Evolutionary conservation across 176 grass and related monocot species (phyloP).

Genomic region (Secale cereale): DNA sequence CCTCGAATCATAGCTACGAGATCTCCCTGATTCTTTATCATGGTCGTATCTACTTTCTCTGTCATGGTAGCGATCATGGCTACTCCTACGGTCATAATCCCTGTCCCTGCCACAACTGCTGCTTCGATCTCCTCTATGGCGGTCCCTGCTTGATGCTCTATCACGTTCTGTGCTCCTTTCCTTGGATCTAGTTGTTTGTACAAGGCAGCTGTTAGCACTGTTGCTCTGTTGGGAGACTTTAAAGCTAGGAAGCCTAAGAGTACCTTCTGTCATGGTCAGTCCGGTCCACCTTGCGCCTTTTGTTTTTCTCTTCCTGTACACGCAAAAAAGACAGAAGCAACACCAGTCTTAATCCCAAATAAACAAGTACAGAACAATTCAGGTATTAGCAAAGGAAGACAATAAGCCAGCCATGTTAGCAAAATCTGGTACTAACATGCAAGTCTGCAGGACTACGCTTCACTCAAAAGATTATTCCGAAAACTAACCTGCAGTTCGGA

Average conservation of each 20-base stretch:
- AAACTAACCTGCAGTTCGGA: slow-evolving; percentile 60
- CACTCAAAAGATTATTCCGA: not conserved
- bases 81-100: slow-evolving; percentile 65
- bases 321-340: slow-evolving; percentile 30
- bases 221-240: not conserved
- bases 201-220: not conserved
- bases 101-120: slow-evolving; percentile 58
- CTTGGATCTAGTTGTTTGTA: slow-evolving; percentile 47
- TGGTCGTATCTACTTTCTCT: slow-evolving; percentile 50
- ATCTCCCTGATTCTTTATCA: slow-evolving; percentile 59
- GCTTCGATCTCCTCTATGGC: slow-evolving; percentile 51
- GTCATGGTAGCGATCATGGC: slow-evolving; percentile 67
- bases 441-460: slow-evolving; percentile 3
- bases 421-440: slow-evolving; percentile 27
- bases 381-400: slow-evolving; percentile 16
- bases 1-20: slow-evolving; percentile 70
- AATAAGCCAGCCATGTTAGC: slow-evolving; percentile 20
- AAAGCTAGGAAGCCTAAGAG: slow-evolving; percentile 4
- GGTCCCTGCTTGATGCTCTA: slow-evolving; percentile 68
- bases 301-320: slow-evolving; percentile 84
- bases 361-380: slow-evolving; percentile 1
- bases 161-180: slow-evolving; percentile 68
- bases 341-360: slow-evolving; percentile 12
- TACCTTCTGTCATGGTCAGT: slow-evolving; percentile 63
- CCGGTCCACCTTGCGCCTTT: slow-evolving; percentile 58